These are phyloP conservation scores for Solanum sejunctum DNA, from an alignment of 257 asterid genomes.

Conservation along the genomic window DNA sequence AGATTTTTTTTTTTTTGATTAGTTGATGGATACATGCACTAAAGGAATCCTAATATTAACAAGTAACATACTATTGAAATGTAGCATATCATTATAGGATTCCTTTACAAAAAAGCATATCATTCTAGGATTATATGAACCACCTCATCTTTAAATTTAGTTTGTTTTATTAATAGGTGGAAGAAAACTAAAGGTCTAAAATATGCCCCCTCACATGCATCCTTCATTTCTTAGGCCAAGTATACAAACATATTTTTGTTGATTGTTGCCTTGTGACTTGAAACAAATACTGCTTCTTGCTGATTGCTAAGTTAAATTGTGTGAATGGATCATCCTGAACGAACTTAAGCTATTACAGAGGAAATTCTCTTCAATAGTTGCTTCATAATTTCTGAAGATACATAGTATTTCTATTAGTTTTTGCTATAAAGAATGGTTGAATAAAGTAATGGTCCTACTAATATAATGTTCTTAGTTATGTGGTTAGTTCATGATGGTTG, in stretches of 20 bases:
- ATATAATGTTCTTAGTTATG: neutral
- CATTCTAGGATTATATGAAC: neutral
- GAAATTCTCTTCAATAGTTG: neutral
- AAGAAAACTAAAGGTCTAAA: neutral
- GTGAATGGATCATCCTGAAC: neutral
- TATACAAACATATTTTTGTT: neutral
- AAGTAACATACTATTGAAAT: neutral
- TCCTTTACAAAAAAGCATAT: neutral
- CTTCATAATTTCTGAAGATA: neutral
- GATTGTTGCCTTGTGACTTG: neutral
- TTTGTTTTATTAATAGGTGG: neutral
- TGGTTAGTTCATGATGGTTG: neutral
- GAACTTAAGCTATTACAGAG: neutral
- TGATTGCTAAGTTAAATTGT: neutral
- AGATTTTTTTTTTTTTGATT: neutral
- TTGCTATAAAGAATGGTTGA: neutral
- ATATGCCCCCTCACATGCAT: neutral
- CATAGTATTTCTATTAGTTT: neutral
- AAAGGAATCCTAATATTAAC: neutral
- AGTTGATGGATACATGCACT: neutral
- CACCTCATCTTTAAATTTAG: neutral
- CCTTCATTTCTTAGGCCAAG: neutral
- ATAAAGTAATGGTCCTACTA: neutral
- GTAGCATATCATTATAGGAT: neutral
- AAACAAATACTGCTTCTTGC: neutral